phyloP scores from a whole-genome alignment of 139 green algal species.

The Chlamydomonas incerta region DNA sequence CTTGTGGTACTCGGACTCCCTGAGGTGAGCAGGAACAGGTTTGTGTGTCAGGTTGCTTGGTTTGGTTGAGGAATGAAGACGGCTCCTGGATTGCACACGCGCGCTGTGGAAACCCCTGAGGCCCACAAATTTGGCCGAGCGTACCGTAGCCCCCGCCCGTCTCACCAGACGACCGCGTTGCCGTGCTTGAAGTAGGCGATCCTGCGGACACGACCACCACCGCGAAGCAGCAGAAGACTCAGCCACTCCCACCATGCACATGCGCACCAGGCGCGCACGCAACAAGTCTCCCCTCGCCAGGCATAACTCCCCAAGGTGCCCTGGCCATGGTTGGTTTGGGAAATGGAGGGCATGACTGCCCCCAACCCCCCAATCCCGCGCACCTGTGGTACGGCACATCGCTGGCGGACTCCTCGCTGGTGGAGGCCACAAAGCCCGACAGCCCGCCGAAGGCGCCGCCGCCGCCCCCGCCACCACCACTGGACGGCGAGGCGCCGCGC shows the following conservation, averaged over 20 bases:
- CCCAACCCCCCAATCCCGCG: too few species aligned
- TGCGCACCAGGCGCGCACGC: too few species aligned
- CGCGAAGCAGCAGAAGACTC: too few species aligned
- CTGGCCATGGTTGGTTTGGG: too few species aligned
- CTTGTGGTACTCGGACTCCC: constrained; percentile 47
- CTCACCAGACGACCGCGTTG: constrained; percentile 58
- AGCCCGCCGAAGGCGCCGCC: neutral
- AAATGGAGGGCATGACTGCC: too few species aligned
- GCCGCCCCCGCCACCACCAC: neutral
- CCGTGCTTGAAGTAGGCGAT: constrained; percentile 60
- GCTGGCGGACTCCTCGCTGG: constrained; percentile 11
- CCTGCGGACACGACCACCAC: neutral
- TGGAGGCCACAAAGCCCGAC: neutral
- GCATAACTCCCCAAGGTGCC: too few species aligned
- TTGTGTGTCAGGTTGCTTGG: neutral
- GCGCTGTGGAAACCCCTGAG: neutral
- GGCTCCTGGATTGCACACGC: neutral
- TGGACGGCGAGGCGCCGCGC: neutral
- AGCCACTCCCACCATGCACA: too few species aligned
- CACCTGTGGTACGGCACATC: constrained; percentile 60
- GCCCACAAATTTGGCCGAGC: neutral
- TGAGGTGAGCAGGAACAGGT: neutral
- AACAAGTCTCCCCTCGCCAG: too few species aligned
- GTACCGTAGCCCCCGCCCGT: neutral
- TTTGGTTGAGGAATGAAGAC: neutral